Percentiles rank a stretch among this genome's conserved stretches.
phyloP scores from a whole-genome alignment of 2,329 filamentous ascomycete genomes.

The Sordariomycetes sp. region DNA sequence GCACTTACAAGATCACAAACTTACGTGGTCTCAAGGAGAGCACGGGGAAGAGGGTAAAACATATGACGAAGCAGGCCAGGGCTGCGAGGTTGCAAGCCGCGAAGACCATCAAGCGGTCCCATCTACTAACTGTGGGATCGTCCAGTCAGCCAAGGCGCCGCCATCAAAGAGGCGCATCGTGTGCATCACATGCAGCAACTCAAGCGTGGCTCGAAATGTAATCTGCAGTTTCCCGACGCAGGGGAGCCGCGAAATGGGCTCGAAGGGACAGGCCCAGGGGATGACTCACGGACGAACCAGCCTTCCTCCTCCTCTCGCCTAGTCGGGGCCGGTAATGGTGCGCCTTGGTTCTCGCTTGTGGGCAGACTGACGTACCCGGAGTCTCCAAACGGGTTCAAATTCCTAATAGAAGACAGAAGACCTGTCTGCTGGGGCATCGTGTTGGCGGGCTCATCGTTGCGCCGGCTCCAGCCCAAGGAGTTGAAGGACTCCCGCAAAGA shows the following conservation, averaged over 20 bases:
- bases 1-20: slow-evolving; percentile 91
- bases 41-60: slow-evolving; percentile 82
- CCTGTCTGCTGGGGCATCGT: slow-evolving; percentile 57
- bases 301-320: slow-evolving; percentile 91
- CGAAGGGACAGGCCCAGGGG: slow-evolving; percentile 16
- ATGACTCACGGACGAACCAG: slow-evolving; percentile 84
- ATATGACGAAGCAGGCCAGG: slow-evolving; percentile 84
- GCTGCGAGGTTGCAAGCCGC: slow-evolving; percentile 83
- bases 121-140: slow-evolving; percentile 70
- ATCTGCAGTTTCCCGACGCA: slow-evolving; percentile 35
- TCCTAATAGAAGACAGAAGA: slow-evolving; percentile 72
- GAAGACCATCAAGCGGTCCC: slow-evolving; percentile 93
- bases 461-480: slow-evolving; percentile 87
- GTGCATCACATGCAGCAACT: slow-evolving; percentile 30
- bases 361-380: slow-evolving; percentile 87
- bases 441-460: slow-evolving; percentile 70
- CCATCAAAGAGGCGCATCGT: slow-evolving; percentile 1
- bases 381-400: slow-evolving; percentile 78
- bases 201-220: slow-evolving; percentile 23
- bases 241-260: slow-evolving; percentile 16
- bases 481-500: slow-evolving; percentile 93
- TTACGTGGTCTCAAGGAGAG: slow-evolving; percentile 77
- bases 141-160: slow-evolving; percentile 14
- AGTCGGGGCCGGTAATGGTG: slow-evolving; percentile 74
- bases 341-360: slow-evolving; percentile 71